A percentile compares a stretch with the other conserved stretches of the same genome.
phyloP scores from a whole-genome alignment of 2,329 filamentous ascomycete genomes.

The Trichophyton schoenleinii region DNA sequence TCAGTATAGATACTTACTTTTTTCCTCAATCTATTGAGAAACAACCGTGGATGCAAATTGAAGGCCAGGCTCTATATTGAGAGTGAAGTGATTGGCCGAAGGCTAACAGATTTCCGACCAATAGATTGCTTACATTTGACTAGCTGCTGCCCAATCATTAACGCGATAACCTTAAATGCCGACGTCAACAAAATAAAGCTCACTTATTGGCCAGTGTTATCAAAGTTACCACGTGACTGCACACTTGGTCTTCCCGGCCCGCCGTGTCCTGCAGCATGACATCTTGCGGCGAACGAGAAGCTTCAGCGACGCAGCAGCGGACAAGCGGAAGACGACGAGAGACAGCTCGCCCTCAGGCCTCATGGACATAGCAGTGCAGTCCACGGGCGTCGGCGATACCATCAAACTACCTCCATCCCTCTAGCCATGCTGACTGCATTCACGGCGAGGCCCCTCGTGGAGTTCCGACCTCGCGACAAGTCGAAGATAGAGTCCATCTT shows the following conservation, averaged over 20 bases:
- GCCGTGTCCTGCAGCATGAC: not conserved
- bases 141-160: no score
- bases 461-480: constrained; percentile 91
- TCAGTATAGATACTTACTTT: no score
- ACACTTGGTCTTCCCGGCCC: no score
- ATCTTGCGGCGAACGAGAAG: not conserved
- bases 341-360: not conserved
- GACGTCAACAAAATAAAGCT: no score
- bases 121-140: not conserved
- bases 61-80: no score
- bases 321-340: not conserved
- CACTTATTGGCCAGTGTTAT: no score
- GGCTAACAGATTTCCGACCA: not conserved
- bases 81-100: no score
- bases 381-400: not conserved
- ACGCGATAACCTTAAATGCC: no score
- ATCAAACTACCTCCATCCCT: not conserved
- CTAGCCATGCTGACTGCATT: constrained; percentile 82
- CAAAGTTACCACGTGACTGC: no score
- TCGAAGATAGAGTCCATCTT: constrained; percentile 94
- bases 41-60: no score
- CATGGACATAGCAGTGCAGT: constrained; percentile 4
- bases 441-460: constrained; percentile 88
- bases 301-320: not conserved
- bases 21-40: no score